Evolutionary conservation across 163 green algal species (phyloP), one percentile per base, ranked within the genome.

Genomic region (Dunaliella salina): DNA sequence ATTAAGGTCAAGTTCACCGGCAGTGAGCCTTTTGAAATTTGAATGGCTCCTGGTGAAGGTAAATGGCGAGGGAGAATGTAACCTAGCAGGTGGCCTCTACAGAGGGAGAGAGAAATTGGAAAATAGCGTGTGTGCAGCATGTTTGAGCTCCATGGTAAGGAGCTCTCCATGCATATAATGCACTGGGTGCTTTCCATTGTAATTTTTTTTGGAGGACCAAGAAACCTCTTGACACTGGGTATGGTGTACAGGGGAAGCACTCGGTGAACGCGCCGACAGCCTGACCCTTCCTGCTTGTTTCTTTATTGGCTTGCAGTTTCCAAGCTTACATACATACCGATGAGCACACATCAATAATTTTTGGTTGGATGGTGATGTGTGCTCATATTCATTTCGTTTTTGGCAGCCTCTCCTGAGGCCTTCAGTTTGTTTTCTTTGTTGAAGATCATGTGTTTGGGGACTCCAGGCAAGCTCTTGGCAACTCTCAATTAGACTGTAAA

Each of bases 1-100:
- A 94, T 95, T 63, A 93, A 94, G 82, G 88, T 97, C 88, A 98
- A 98, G 93, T 98, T 98, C 95, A 96, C 93, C 20, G 96, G 96
- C 89, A 97, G 98, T 91, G 90, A 85, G 33, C 84, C 90, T 25
- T 93, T 93, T 82, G 92, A 95, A 69, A 84, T 84, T 45, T 84
- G 78, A 84, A 45, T 29, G 13, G 63, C 24, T 26, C 63, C 24
- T 8, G 63, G 20, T 26, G 63, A 30, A 75, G 63, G 24, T 26
- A 29, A 1, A 26, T 75, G 63, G 3, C 1, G 22, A 29, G 24
- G 22, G 63, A 75, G 63, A 75, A 12, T 29, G 22, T 30, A 29
- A 26, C 1, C 1, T 26, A 75, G 63, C 63, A 30, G 22, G 63
- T 26, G 22, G 4, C 8, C 40, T 8, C 40, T 50, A 75, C 8